A percentile compares a stretch with the other conserved stretches of the same genome.
These are phyloP conservation scores for Aquilaria malaccensis DNA, from an alignment of 345 rosid species.

Conservation along the genomic window DNA sequence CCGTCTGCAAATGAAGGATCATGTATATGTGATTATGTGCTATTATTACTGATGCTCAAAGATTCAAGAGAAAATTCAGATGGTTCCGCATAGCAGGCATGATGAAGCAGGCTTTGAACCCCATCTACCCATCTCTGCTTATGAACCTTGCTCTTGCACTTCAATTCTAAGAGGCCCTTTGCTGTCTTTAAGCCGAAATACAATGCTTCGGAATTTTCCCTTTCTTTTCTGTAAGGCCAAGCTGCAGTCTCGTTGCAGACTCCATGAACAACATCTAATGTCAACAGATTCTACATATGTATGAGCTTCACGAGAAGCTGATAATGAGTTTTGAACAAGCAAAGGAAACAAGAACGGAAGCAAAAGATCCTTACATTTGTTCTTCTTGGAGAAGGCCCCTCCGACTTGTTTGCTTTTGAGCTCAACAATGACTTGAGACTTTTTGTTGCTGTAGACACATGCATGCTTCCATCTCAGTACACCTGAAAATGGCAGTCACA, in stretches of 20 bases:
- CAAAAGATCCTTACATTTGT: slow-evolving; percentile 45
- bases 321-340: background rate
- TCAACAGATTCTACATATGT: background rate
- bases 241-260: slow-evolving; percentile 73
- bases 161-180: slow-evolving; percentile 85
- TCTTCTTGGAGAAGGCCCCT: slow-evolving; percentile 91
- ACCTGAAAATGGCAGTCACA: slow-evolving; percentile 28
- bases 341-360: too few species aligned
- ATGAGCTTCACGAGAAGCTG: background rate
- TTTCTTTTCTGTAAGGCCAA: slow-evolving; percentile 84
- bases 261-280: slow-evolving; percentile 67
- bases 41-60: slow-evolving; percentile 22
- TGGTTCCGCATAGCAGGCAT: slow-evolving; percentile 41
- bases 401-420: slow-evolving; percentile 84
- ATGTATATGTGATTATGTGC: too few species aligned
- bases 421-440: slow-evolving; percentile 70
- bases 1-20: too few species aligned
- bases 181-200: slow-evolving; percentile 87
- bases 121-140: slow-evolving; percentile 92
- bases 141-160: slow-evolving; percentile 70
- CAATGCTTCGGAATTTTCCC: slow-evolving; percentile 66
- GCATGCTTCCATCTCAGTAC: slow-evolving; percentile 50
- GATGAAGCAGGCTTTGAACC: slow-evolving; percentile 65
- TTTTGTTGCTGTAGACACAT: slow-evolving; percentile 61
- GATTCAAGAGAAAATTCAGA: slow-evolving; percentile 46